These are phyloP conservation scores for Podospora pseudopauciseta DNA, from an alignment of 495 filamentous ascomycete genomes.

Conservation along the genomic window DNA sequence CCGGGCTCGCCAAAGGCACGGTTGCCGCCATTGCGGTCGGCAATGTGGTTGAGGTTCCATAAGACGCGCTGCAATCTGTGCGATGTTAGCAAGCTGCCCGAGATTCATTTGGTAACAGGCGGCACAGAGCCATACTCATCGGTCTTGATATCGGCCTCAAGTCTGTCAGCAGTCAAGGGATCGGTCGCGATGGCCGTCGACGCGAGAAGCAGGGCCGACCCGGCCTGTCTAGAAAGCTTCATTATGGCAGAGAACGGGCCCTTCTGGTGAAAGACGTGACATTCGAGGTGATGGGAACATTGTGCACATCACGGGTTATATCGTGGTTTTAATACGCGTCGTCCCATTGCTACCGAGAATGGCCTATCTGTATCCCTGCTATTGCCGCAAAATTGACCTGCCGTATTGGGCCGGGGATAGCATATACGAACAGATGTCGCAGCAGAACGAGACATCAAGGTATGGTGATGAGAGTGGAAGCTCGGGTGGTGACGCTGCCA, in stretches of 20 bases:
- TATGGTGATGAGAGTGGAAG: background rate
- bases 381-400: background rate
- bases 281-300: background rate
- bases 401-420: background rate
- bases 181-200: slow-evolving; percentile 19
- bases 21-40: slow-evolving; percentile 38
- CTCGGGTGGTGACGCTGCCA: background rate
- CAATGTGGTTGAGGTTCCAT: slow-evolving; percentile 43
- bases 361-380: background rate
- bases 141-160: slow-evolving; percentile 29
- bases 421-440: background rate
- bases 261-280: background rate
- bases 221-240: slow-evolving; percentile 15
- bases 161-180: slow-evolving; percentile 26
- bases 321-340: background rate
- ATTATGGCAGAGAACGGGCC: slow-evolving; percentile 13
- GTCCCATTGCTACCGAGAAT: background rate
- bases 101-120: background rate
- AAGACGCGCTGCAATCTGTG: slow-evolving; percentile 33
- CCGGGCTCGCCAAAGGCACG: slow-evolving; percentile 59
- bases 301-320: background rate
- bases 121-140: slow-evolving; percentile 26
- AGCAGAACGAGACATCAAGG: background rate
- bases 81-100: background rate
- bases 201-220: slow-evolving; percentile 18